These are phyloP conservation scores for Knoxdaviesia capensis DNA, from an alignment of 2,329 filamentous ascomycete species.

Conservation along the genomic window DNA sequence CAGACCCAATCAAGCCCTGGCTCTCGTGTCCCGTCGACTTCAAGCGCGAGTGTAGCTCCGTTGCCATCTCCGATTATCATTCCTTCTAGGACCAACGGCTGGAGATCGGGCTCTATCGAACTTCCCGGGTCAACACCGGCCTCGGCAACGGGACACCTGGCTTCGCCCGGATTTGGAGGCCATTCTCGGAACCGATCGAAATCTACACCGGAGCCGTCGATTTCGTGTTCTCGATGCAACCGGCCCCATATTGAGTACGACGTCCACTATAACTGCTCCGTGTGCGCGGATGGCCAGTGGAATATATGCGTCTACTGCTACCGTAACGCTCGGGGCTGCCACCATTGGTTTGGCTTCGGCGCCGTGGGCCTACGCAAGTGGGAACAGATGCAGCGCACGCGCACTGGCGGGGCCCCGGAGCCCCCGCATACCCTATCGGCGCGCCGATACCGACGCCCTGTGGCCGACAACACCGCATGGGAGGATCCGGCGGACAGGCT, in stretches of 20 bases:
- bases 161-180: too few relatives aligned
- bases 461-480: slow-evolving; percentile 23
- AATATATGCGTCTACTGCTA: slow-evolving; percentile 73
- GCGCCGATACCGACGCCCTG: slow-evolving; percentile 32
- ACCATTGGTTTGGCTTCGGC: slow-evolving; percentile 78
- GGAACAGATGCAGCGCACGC: slow-evolving; percentile 26
- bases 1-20: too few relatives aligned
- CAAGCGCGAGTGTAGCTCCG: too few relatives aligned
- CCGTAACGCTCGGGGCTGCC: slow-evolving; percentile 53
- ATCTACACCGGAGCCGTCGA: slow-evolving; percentile 37
- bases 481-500: slow-evolving; percentile 49
- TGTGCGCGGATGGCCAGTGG: slow-evolving; percentile 51
- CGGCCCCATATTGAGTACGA: slow-evolving; percentile 63
- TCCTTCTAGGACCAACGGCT: too few relatives aligned
- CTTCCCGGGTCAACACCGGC: too few relatives aligned
- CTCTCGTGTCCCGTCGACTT: too few relatives aligned
- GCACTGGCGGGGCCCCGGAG: slow-evolving; percentile 9
- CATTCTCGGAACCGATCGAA: too few relatives aligned
- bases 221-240: slow-evolving; percentile 53
- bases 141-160: too few relatives aligned
- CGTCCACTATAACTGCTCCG: slow-evolving; percentile 63
- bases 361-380: slow-evolving; percentile 48
- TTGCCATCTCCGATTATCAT: too few relatives aligned
- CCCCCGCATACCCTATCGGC: slow-evolving; percentile 37
- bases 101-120: too few relatives aligned